A percentile compares a stretch with the other conserved stretches of the same genome.
phyloP scores from a whole-genome alignment of 108 stramenopile species.

The Pseudonitzschia pungens region DNA sequence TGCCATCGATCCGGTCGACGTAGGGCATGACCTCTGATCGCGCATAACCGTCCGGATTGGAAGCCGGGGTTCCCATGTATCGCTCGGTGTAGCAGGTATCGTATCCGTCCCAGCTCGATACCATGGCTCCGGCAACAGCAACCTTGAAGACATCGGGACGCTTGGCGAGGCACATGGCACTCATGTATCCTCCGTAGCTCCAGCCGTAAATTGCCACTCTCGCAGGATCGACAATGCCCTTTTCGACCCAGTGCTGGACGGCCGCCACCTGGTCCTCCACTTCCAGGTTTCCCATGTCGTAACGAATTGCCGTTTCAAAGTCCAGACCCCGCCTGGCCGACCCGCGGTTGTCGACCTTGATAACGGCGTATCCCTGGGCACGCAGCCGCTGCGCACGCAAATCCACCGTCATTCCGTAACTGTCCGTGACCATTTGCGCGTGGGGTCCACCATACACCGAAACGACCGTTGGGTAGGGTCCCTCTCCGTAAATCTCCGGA shows the following conservation, averaged over 20 bases:
- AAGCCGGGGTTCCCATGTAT: slow-evolving; percentile 85
- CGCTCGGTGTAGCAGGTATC: slow-evolving; percentile 96
- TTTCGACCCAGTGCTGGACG: slow-evolving; percentile 53
- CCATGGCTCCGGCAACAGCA: slow-evolving; percentile 91
- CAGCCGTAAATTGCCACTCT: slow-evolving; percentile 93
- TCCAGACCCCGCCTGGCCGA: slow-evolving; percentile 80
- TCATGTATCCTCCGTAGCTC: slow-evolving; percentile 94
- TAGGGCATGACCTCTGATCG: slow-evolving; percentile 71
- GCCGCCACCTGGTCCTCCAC: slow-evolving; percentile 89
- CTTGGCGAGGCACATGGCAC: slow-evolving; percentile 84
- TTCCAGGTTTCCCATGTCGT: slow-evolving; percentile 77
- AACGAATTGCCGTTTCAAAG: slow-evolving; percentile 81
- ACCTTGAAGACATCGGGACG: slow-evolving; percentile 84
- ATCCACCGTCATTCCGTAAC: slow-evolving; percentile 79
- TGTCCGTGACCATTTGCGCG: slow-evolving; percentile 66
- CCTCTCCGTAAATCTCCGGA: slow-evolving; percentile 57
- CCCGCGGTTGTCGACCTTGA: slow-evolving; percentile 95
- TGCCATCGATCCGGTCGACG: slow-evolving; percentile 72
- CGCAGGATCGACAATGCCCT: slow-evolving; percentile 72
- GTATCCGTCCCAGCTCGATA: slow-evolving; percentile 93
- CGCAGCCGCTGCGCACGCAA: slow-evolving; percentile 84
- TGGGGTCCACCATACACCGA: slow-evolving; percentile 95
- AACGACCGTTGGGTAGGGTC: slow-evolving; percentile 85
- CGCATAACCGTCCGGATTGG: slow-evolving; percentile 75
- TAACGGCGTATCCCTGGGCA: slow-evolving; percentile 82